Evolutionary conservation across 805 yeast species (phyloP), one percentile per base, ranked within the genome.

Genomic region (Ogataea siamensis): DNA sequence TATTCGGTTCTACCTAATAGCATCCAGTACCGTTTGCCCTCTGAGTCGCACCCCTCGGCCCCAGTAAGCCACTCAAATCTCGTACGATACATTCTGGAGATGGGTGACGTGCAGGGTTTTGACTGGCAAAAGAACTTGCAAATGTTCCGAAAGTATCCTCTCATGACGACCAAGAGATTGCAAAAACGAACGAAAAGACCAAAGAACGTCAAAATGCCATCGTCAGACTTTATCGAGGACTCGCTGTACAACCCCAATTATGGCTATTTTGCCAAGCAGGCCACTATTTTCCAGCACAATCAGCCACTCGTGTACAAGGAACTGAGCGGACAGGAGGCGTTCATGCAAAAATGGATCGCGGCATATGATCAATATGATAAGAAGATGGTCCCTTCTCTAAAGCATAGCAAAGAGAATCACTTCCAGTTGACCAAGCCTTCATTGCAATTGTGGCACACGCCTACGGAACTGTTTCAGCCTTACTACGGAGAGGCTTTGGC

Each of bases 401-500:
- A 43, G 7, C 55, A 53, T 40, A 33, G 49, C 21, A 34, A 39
- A 28, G 44, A 43, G 39, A 47, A 43, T 16, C 50, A 44, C 15
- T 50, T 47, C 42, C 55, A 51, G 31, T 42, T 43, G 36, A 50
- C 50, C 30, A 60, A 65, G 36, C 66, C 67, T 4, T 71, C 80
- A 1, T 47, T 78, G 11, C 95, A 87, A 59, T 60, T 85, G 32
- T 87, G 95, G 95, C 95, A 87, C 55, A 87, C 95, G 0, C 95
- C 95, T 1, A 83, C 93, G 0, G 95, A 87, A 58, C 65, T 87
- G 30, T 87, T 87, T 62, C 80, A 80, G 45, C 95, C 96, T 0
- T 80, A 69, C 50, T 87, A 87, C 52, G 95, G 95, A 10, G 85
- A 84, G 57, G 87, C 94, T 0, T 64, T 91, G 40, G 96, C 96